These are phyloP conservation scores for Elaeis oleifera DNA, from an alignment of 202 grass and related monocot genomes.

Conservation along the genomic window DNA sequence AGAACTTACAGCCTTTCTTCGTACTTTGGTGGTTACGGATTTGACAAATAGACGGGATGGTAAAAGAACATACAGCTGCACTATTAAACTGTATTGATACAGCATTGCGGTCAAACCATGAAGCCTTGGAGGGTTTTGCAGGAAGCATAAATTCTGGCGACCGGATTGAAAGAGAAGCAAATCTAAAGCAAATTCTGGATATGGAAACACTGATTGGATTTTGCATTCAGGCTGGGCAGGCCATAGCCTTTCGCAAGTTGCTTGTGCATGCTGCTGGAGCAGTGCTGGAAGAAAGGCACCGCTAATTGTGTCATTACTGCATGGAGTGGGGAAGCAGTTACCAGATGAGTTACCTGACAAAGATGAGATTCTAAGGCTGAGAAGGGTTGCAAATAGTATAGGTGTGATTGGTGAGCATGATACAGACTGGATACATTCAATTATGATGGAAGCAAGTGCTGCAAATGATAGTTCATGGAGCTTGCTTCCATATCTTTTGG, in stretches of 20 bases:
- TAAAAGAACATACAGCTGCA: conserved; percentile 86
- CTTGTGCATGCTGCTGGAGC: conserved; percentile 68
- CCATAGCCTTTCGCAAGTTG: conserved; percentile 73
- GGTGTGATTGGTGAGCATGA: conserved; percentile 83
- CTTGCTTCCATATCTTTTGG: conserved; percentile 88
- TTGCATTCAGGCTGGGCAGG: conserved; percentile 93
- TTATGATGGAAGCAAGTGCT: conserved; percentile 55
- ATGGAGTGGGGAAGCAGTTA: conserved; percentile 64
- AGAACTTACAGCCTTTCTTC: conserved; percentile 87
- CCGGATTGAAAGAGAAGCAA: conserved; percentile 85
- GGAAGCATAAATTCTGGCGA: conserved; percentile 84
- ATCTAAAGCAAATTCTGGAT: conserved; percentile 88
- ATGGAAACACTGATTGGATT: conserved; percentile 77
- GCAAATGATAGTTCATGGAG: conserved; percentile 88
- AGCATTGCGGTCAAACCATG: conserved; percentile 72
- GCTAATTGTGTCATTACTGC: conserved; percentile 73
- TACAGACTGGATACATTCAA: conserved; percentile 73
- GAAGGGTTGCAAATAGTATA: conserved; percentile 67
- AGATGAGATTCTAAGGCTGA: conserved; percentile 66
- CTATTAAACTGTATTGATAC: conserved; percentile 88
- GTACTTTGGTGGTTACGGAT: conserved; percentile 86
- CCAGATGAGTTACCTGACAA: conserved; percentile 75
- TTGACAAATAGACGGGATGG: conserved; percentile 73
- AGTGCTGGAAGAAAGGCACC: conserved; percentile 86
- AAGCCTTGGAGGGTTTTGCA: conserved; percentile 73